Conservation (phyloP, 1,284 basidiomycete genomes). For the Pseudozyma hubeiensis region DNA sequence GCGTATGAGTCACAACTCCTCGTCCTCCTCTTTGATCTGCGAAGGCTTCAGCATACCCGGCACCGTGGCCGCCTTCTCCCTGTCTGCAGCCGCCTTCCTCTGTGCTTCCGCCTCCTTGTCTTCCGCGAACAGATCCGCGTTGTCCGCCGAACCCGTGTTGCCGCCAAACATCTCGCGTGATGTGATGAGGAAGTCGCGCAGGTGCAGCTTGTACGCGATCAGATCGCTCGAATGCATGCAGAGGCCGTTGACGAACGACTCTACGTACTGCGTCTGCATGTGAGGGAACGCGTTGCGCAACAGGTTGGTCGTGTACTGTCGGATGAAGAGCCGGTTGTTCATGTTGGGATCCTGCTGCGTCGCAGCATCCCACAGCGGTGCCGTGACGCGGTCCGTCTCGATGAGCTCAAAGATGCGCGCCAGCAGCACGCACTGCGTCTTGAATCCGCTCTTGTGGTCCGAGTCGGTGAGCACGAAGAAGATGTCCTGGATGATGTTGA, state of each 20-base stretch:
- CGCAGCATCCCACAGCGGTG: conserved; percentile 86
- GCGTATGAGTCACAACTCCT: conserved; percentile 62
- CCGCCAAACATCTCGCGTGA: conserved; percentile 72
- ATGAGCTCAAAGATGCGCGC: conserved; percentile 94
- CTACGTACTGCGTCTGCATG: conserved; percentile 68
- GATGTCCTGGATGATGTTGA: conserved; percentile 92
- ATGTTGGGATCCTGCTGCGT: conserved; percentile 78
- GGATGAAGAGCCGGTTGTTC: conserved; percentile 85
- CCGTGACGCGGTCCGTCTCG: conserved; percentile 82
- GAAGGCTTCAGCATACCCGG: conserved; percentile 97
- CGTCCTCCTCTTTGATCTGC: conserved; percentile 64
- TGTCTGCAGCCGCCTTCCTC: conserved; percentile 79
- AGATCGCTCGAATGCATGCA: conserved; percentile 89
- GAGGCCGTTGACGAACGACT: conserved; percentile 76
- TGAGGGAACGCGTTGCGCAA: conserved; percentile 65
- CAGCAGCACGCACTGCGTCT: conserved; percentile 71
- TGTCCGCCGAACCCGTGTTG: conserved; percentile 75
- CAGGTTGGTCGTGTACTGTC: conserved; percentile 87
- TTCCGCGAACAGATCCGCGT: conserved; percentile 87
- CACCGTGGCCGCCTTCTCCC: conserved; percentile 88
- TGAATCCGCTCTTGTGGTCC: conserved; percentile 89
- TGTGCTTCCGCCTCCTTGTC: conserved; percentile 91
- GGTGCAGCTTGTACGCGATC: conserved; percentile 80
- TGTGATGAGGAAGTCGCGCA: conserved; percentile 76
- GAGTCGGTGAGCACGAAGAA: conserved; percentile 98